Percentiles rank a stretch among this genome's conserved stretches.
These are phyloP conservation scores for Oldenlandia corymbosa DNA, from an alignment of 257 asterid species.

Conservation along the genomic window DNA sequence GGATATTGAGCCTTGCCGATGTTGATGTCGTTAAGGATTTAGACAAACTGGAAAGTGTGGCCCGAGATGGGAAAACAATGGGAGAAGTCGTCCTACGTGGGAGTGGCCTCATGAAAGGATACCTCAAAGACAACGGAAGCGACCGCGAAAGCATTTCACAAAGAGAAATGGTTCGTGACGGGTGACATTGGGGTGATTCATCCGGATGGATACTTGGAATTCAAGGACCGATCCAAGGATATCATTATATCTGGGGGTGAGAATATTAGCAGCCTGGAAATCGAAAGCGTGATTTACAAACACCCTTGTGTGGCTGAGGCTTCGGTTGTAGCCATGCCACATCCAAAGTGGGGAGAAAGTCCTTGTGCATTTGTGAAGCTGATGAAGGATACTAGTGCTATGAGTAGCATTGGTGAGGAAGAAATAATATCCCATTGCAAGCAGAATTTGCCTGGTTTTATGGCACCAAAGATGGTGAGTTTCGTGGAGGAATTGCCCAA, in stretches of 20 bases:
- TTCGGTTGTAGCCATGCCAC: constrained; percentile 92
- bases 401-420: constrained; percentile 24
- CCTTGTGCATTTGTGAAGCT: constrained; percentile 39
- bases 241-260: constrained; percentile 92
- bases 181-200: constrained; percentile 84
- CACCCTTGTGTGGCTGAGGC: constrained; percentile 59
- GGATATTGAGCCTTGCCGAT: constrained; percentile 56
- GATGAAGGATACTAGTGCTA: not conserved
- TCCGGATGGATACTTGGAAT: constrained; percentile 80
- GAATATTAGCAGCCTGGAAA: constrained; percentile 82
- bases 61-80: constrained; percentile 50
- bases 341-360: constrained; percentile 68
- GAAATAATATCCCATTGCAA: constrained; percentile 57
- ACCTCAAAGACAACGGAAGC: constrained; percentile 53
- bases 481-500: constrained; percentile 65
- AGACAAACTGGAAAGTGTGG: constrained; percentile 54
- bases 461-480: constrained; percentile 72
- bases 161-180: constrained; percentile 74
- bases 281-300: constrained; percentile 50
- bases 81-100: constrained; percentile 78
- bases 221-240: constrained; percentile 80
- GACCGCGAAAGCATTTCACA: constrained; percentile 40
- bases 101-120: constrained; percentile 85
- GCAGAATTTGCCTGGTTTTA: constrained; percentile 49
- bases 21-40: constrained; percentile 63